Percentiles rank a stretch among this genome's conserved stretches.
Evolutionary conservation across 176 grass and related monocot species (phyloP).

Genomic region (bread wheat (Triticum aestivum)): IWGSC_CS_RefSeq_v2.1 NC_057809.1:118101533-118102032

Average conservation of each 20-base stretch:
- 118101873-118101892: conserved; percentile 31
- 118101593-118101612: no score
- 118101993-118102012: conserved; percentile 63
- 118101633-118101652: no score
- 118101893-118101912: conserved; percentile 44
- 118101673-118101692: no score
- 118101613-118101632: no score
- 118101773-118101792: conserved; percentile 66
- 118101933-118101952: conserved; percentile 57
- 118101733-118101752: no score
- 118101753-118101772: background rate
- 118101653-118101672: no score
- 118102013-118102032: conserved; percentile 54
- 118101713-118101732: no score
- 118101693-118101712: no score
- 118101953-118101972: conserved; percentile 54
- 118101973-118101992: conserved; percentile 54
- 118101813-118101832: conserved; percentile 53
- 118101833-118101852: conserved; percentile 64
- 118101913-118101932: conserved; percentile 60
- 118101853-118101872: conserved; percentile 55
- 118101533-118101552: no score
- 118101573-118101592: no score
- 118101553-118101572: no score
- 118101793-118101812: conserved; percentile 71